phyloP scores from a whole-genome alignment of 1,139 yeast genomes.

The Meyerozyma sp. region DNA sequence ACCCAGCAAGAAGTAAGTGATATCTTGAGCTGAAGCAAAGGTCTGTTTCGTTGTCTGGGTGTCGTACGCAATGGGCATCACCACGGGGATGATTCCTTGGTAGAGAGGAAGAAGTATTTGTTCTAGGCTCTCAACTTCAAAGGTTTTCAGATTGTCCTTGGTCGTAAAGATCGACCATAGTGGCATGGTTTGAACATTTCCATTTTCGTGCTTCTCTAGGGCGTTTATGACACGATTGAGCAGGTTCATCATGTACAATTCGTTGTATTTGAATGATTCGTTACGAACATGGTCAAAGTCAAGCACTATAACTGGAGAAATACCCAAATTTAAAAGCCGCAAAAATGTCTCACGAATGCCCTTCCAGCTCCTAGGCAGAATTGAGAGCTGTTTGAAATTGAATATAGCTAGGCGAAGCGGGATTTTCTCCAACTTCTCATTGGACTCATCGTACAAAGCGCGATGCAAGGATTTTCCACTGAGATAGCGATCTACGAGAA shows the following conservation, averaged over 20 bases:
- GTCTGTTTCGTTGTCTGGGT: slow-evolving; percentile 23
- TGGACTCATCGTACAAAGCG: slow-evolving; percentile 29
- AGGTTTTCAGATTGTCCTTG: slow-evolving; percentile 5
- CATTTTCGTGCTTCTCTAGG: slow-evolving; percentile 20
- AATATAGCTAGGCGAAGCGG: slow-evolving; percentile 51
- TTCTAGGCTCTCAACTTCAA: slow-evolving; percentile 22
- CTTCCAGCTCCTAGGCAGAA: slow-evolving; percentile 26
- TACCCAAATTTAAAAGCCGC: slow-evolving; percentile 48
- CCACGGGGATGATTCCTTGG: slow-evolving; percentile 51
- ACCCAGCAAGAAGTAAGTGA: slow-evolving; percentile 23
- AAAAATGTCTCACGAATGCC: slow-evolving; percentile 48
- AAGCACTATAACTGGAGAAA: slow-evolving; percentile 27
- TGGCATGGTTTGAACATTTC: slow-evolving; percentile 21
- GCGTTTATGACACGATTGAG: slow-evolving; percentile 25
- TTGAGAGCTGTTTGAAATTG: slow-evolving; percentile 36
- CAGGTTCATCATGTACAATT: slow-evolving; percentile 28
- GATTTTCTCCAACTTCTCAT: slow-evolving; percentile 25
- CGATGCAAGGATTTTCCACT: slow-evolving; percentile 28
- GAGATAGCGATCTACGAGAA: slow-evolving; percentile 38
- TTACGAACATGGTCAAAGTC: slow-evolving; percentile 30
- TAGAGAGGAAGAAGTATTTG: slow-evolving; percentile 37
- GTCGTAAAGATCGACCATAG: slow-evolving; percentile 24
- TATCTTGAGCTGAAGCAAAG: slow-evolving; percentile 28
- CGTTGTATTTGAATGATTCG: slow-evolving; percentile 26
- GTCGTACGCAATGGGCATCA: slow-evolving; percentile 55